phyloP scores from a whole-genome alignment of 1,139 yeast genomes.

The Wickerhamiella pararugosa region DNA sequence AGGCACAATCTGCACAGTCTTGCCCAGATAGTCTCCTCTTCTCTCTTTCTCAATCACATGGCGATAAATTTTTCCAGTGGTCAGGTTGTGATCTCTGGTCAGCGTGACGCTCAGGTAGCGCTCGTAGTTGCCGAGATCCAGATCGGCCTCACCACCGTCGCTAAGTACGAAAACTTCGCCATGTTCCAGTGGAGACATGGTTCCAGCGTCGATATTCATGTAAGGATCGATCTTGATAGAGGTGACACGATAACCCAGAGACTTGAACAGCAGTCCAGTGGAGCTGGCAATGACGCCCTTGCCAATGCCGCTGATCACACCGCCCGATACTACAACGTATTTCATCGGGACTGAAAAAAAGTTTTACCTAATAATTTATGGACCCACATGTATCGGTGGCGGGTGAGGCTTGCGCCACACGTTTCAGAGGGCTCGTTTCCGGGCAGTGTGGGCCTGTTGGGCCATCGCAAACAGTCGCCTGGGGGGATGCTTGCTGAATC shows the following conservation, averaged over 20 bases:
- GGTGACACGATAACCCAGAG: constrained; percentile 86
- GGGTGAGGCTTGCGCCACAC: too few species aligned
- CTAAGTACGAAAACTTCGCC: constrained; percentile 96
- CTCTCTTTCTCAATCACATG: constrained; percentile 91
- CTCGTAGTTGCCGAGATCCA: constrained; percentile 95
- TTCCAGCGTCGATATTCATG: constrained; percentile 98
- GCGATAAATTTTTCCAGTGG: constrained; percentile 94
- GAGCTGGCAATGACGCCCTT: constrained; percentile 72
- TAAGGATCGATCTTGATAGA: constrained; percentile 97
- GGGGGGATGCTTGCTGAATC: too few species aligned
- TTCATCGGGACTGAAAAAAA: constrained; percentile 42
- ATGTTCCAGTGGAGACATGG: constrained; percentile 98
- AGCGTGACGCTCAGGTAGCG: constrained; percentile 87
- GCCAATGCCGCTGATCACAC: constrained; percentile 97
- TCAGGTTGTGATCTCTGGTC: constrained; percentile 87
- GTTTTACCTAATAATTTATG: background rate
- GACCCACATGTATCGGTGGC: too few species aligned
- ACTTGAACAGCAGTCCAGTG: constrained; percentile 86
- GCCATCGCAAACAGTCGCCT: too few species aligned
- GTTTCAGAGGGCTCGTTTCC: too few species aligned
- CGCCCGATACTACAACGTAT: constrained; percentile 98
- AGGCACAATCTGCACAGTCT: constrained; percentile 99
- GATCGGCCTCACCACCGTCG: constrained; percentile 98
- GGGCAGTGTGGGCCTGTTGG: too few species aligned
- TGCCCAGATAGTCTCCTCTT: constrained; percentile 93